Percentiles rank a stretch among this genome's conserved stretches.
These are phyloP conservation scores for Globisporangium echinulatum DNA, from an alignment of 352 stramenopile species.

Conservation along the genomic window DNA sequence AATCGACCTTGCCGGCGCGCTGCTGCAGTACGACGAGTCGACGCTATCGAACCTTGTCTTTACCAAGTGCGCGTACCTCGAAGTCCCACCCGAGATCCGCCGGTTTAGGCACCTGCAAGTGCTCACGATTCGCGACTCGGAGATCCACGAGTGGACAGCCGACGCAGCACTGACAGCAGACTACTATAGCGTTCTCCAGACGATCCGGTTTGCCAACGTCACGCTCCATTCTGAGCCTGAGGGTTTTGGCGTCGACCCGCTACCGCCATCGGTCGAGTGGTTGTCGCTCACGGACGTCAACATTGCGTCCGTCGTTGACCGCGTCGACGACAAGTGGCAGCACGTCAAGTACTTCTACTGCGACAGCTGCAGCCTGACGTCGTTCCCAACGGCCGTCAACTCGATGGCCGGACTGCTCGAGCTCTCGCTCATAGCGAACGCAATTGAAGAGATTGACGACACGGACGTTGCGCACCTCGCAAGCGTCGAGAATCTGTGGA, in stretches of 20 bases:
- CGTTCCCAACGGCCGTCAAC: not conserved
- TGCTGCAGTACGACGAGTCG: constrained; percentile 1
- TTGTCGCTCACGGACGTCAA: not conserved
- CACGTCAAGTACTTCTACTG: constrained; percentile 10
- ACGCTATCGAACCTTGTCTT: constrained; percentile 2
- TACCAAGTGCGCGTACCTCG: not conserved
- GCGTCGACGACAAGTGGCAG: constrained; percentile 1
- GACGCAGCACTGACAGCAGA: not conserved
- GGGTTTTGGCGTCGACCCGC: not conserved
- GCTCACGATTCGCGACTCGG: constrained; percentile 3
- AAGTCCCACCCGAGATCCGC: constrained; percentile 5
- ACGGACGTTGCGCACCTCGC: not conserved
- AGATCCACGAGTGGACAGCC: constrained; percentile 3
- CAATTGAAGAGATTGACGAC: not conserved
- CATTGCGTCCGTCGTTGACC: not conserved
- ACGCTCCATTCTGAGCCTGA: not conserved
- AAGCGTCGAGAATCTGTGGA: constrained; percentile 1
- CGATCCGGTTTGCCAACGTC: constrained; percentile 1
- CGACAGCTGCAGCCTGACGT: not conserved
- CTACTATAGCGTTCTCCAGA: constrained; percentile 1
- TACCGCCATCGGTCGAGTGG: constrained; percentile 2
- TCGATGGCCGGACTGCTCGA: constrained; percentile 3
- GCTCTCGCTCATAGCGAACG: not conserved
- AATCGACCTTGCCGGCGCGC: not conserved
- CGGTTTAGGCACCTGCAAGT: constrained; percentile 2